Percentiles rank a stretch among this genome's conserved stretches.
These are phyloP conservation scores for Aphanomyces astaci DNA, from an alignment of 352 stramenopile species.

Conservation along the genomic window DNA sequence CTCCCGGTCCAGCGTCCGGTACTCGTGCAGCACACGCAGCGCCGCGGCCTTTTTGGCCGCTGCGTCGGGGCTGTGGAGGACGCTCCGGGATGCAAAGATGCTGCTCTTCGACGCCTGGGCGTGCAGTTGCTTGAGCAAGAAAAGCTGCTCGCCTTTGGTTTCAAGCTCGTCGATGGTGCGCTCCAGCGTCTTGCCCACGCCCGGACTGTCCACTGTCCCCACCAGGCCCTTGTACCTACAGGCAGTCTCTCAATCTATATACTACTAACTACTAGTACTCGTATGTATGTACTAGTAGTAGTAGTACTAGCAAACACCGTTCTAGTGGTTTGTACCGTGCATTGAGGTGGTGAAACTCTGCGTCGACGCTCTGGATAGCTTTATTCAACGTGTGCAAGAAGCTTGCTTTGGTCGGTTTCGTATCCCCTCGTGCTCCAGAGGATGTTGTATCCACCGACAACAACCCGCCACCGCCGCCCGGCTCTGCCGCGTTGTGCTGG, in stretches of 20 bases:
- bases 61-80: slow-evolving; percentile 19
- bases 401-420: not conserved
- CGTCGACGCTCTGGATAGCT: slow-evolving; percentile 10
- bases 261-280: too few species aligned
- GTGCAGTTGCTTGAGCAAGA: slow-evolving; percentile 16
- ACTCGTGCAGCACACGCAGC: slow-evolving; percentile 15
- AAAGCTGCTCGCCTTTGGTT: slow-evolving; percentile 19
- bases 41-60: slow-evolving; percentile 16
- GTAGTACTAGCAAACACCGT: too few species aligned
- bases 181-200: slow-evolving; percentile 3
- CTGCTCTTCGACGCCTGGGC: slow-evolving; percentile 16
- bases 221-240: slow-evolving; percentile 9
- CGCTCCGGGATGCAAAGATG: not conserved
- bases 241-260: not conserved
- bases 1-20: slow-evolving; percentile 15
- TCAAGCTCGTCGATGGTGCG: slow-evolving; percentile 19
- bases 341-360: slow-evolving; percentile 13
- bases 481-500: not conserved
- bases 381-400: slow-evolving; percentile 17
- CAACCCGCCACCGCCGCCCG: not conserved
- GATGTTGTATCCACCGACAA: not conserved
- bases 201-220: not conserved
- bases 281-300: too few species aligned
- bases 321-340: too few species aligned
- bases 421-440: not conserved